Percentiles rank a stretch among this genome's conserved stretches.
phyloP scores from a whole-genome alignment of 208 protist genomes.

The Novymonas esmeraldas region DNA sequence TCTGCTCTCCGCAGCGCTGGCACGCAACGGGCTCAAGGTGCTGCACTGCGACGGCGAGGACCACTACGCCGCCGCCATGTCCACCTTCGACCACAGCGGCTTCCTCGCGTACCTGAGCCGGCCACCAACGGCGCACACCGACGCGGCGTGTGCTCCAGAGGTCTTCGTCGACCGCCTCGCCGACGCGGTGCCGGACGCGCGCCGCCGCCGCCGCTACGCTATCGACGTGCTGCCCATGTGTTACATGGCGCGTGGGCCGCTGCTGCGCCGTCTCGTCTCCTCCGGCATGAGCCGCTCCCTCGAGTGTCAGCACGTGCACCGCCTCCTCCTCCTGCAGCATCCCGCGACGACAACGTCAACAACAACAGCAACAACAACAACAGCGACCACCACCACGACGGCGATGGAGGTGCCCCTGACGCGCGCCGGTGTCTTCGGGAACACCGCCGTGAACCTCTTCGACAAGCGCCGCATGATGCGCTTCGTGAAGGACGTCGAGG shows the following conservation, averaged over 20 bases:
- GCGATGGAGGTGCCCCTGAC: constrained; percentile 74
- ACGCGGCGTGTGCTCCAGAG: neutral
- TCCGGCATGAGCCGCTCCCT: constrained; percentile 62
- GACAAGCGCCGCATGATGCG: constrained; percentile 94
- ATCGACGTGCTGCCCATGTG: constrained; percentile 74
- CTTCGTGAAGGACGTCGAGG: constrained; percentile 87
- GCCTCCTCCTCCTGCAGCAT: constrained; percentile 54
- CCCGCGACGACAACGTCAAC: neutral
- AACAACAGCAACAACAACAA: neutral
- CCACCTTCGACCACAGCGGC: constrained; percentile 44
- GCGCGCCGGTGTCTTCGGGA: constrained; percentile 80
- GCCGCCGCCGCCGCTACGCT: constrained; percentile 38
- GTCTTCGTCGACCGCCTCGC: constrained; percentile 36
- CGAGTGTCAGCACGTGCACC: constrained; percentile 65
- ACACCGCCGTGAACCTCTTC: constrained; percentile 50
- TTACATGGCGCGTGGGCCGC: constrained; percentile 62
- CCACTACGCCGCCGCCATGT: constrained; percentile 77
- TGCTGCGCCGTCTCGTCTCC: constrained; percentile 41
- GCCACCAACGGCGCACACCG: neutral
- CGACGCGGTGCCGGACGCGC: constrained; percentile 23
- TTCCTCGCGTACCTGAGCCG: constrained; percentile 40
- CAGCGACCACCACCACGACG: constrained; percentile 7
- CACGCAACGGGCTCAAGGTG: constrained; percentile 82
- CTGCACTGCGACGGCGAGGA: constrained; percentile 90
- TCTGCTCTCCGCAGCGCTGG: constrained; percentile 83